Percentiles rank a stretch among this genome's conserved stretches.
These are phyloP conservation scores for Protea cynaroides DNA, from an alignment of 164 flowering plant genomes.

Conservation along the genomic window DNA sequence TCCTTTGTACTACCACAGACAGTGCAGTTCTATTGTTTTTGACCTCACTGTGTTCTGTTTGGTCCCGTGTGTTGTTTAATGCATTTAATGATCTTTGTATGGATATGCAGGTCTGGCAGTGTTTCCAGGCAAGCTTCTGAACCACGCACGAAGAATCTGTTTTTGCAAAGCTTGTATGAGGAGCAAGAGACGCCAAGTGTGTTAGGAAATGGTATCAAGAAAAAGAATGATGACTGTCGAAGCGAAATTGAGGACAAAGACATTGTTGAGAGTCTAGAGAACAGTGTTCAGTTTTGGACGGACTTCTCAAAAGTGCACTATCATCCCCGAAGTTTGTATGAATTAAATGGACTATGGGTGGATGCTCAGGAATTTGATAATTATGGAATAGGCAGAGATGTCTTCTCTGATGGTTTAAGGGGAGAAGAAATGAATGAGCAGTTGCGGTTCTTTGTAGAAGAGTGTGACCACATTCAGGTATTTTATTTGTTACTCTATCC, in stretches of 20 bases:
- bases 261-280: slow-evolving; percentile 59
- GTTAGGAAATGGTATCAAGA: slow-evolving; percentile 7
- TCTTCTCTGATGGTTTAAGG: slow-evolving; percentile 39
- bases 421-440: slow-evolving; percentile 83
- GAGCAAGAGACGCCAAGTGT: slow-evolving; percentile 28
- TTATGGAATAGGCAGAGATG: slow-evolving; percentile 76
- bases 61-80: background rate
- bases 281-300: slow-evolving; percentile 72
- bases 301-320: slow-evolving; percentile 93
- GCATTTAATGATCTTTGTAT: background rate
- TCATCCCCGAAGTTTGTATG: slow-evolving; percentile 84
- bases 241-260: slow-evolving; percentile 49
- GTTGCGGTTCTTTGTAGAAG: slow-evolving; percentile 90
- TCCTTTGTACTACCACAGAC: too few relatives aligned
- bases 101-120: slow-evolving; percentile 61
- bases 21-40: too few relatives aligned
- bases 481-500: background rate
- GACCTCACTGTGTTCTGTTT: background rate
- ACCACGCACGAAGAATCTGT: slow-evolving; percentile 65
- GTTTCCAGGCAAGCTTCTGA: slow-evolving; percentile 55
- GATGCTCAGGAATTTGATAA: slow-evolving; percentile 52
- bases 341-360: slow-evolving; percentile 62
- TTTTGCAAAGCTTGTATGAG: slow-evolving; percentile 70
- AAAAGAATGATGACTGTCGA: slow-evolving; percentile 14
- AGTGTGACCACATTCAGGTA: slow-evolving; percentile 94